Percentiles rank a stretch among this genome's conserved stretches.
Evolutionary conservation across 1,284 basidiomycete species (phyloP).

Genomic region (Thelephora terrestris): DNA sequence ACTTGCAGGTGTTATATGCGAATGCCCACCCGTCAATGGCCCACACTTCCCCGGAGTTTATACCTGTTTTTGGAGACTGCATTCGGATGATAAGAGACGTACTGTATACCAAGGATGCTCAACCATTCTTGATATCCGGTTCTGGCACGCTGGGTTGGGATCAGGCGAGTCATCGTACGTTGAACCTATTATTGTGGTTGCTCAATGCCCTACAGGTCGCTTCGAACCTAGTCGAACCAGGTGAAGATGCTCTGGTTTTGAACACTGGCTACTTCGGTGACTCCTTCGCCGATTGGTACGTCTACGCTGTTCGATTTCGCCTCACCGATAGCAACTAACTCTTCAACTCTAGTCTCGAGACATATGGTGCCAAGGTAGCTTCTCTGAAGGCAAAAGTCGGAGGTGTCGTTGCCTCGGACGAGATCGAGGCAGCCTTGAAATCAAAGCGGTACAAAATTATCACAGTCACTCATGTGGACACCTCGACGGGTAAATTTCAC

Average conservation of each 20-base stretch:
- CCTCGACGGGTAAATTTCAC: constrained; percentile 58
- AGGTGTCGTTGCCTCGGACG: constrained; percentile 51
- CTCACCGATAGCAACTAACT: neutral
- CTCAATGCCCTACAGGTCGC: constrained; percentile 40
- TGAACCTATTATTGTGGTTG: too few relatives aligned
- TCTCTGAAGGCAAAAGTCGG: constrained; percentile 82
- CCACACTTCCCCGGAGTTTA: constrained; percentile 88
- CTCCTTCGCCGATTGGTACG: constrained; percentile 73
- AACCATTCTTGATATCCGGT: constrained; percentile 88
- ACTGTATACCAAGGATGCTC: constrained; percentile 65
- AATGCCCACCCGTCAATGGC: constrained; percentile 85
- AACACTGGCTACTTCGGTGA: constrained; percentile 89
- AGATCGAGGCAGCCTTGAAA: constrained; percentile 68
- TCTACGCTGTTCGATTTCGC: constrained; percentile 3
- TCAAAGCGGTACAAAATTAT: constrained; percentile 84
- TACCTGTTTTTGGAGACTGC: constrained; percentile 84
- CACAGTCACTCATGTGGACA: constrained; percentile 94
- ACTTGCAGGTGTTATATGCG: constrained; percentile 51
- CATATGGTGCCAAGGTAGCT: constrained; percentile 88
- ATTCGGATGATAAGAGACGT: constrained; percentile 79
- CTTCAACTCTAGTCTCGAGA: constrained; percentile 49
- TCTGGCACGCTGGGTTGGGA: constrained; percentile 96
- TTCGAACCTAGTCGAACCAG: constrained; percentile 75
- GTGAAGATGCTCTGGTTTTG: constrained; percentile 74
- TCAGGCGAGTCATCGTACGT: constrained; percentile 35